Percentiles rank a stretch among this genome's conserved stretches.
These are phyloP conservation scores for Pleochaeta shiraiana DNA, from an alignment of 2,329 filamentous ascomycete genomes.

Conservation along the genomic window DNA sequence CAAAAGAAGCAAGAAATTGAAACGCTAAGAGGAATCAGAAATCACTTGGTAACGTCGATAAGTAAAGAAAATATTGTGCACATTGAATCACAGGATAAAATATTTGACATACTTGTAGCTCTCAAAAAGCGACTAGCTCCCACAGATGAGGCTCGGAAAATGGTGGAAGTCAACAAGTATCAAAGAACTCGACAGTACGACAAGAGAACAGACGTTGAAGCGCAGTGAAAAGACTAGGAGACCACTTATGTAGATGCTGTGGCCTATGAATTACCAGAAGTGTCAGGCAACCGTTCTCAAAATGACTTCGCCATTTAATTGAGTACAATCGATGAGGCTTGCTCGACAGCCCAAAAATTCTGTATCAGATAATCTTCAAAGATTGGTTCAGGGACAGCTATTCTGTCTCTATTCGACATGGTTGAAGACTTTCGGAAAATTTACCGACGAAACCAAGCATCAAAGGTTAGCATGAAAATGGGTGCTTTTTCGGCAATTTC, in stretches of 20 bases:
- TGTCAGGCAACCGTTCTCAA: not conserved
- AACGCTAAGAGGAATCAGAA: not conserved
- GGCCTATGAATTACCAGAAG: not conserved
- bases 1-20: not conserved
- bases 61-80: not conserved
- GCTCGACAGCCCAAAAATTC: not conserved
- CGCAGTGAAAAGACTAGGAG: constrained; percentile 1
- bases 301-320: not conserved
- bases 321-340: not conserved
- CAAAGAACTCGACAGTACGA: not conserved
- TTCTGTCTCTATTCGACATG: not conserved
- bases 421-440: constrained; percentile 3
- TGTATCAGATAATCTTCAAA: not conserved
- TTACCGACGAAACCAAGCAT: constrained; percentile 3
- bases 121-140: not conserved
- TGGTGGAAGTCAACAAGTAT: constrained; percentile 2
- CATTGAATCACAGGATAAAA: not conserved
- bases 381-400: not conserved
- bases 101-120: not conserved
- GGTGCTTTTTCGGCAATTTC: not conserved
- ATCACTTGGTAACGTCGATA: not conserved
- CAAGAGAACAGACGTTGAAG: not conserved
- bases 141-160: not conserved
- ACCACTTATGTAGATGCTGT: not conserved
- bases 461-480: not conserved